Conservation (phyloP, 2,329 filamentous ascomycete genomes). For the Truncatella angustata region DNA sequence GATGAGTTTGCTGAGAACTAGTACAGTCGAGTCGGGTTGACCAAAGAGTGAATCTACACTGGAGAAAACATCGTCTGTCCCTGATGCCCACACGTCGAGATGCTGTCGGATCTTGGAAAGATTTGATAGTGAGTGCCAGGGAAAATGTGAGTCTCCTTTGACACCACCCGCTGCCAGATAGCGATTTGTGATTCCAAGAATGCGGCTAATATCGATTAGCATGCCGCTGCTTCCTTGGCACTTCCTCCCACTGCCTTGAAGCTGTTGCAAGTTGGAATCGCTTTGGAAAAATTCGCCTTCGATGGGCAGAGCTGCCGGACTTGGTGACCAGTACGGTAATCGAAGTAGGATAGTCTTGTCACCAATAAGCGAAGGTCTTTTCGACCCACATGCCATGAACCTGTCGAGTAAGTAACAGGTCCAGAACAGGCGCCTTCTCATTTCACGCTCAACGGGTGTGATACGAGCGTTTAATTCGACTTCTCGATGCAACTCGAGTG, state of each 20-base stretch:
- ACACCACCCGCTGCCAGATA: slow-evolving; percentile 84
- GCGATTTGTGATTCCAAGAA: slow-evolving; percentile 78
- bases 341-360: slow-evolving; percentile 75
- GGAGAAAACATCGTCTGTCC: slow-evolving; percentile 75
- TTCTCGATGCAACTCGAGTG: slow-evolving; percentile 78
- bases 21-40: slow-evolving; percentile 72
- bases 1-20: slow-evolving; percentile 81
- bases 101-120: slow-evolving; percentile 84
- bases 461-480: slow-evolving; percentile 61
- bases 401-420: slow-evolving; percentile 83
- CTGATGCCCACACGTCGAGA: slow-evolving; percentile 80
- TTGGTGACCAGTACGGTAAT: slow-evolving; percentile 71
- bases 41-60: slow-evolving; percentile 74
- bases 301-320: slow-evolving; percentile 57
- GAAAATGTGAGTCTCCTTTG: slow-evolving; percentile 86
- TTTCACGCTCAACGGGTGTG: slow-evolving; percentile 69
- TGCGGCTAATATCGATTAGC: slow-evolving; percentile 80
- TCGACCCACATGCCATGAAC: slow-evolving; percentile 79
- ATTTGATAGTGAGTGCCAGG: slow-evolving; percentile 84
- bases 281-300: slow-evolving; percentile 82
- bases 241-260: slow-evolving; percentile 66
- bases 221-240: slow-evolving; percentile 75
- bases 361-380: slow-evolving; percentile 74
- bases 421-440: slow-evolving; percentile 81
- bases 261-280: slow-evolving; percentile 73